Percentiles rank a stretch among this genome's conserved stretches.
Evolutionary conservation across 179 eudicot species (phyloP).

Genomic region (Gypsophila paniculata): DNA sequence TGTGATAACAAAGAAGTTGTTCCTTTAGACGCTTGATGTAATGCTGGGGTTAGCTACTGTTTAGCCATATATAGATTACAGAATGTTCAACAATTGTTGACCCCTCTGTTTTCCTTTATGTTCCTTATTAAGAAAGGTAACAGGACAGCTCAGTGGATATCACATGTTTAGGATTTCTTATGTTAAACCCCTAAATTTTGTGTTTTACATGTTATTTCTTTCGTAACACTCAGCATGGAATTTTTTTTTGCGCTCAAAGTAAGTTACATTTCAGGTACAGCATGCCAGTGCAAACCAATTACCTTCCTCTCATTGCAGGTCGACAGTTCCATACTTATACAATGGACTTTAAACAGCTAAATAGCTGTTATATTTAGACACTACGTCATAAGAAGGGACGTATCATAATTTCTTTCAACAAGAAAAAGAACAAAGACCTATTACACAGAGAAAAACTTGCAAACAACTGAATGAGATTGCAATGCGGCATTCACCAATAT

Average conservation of each 20-base stretch:
- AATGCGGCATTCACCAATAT: constrained; percentile 1
- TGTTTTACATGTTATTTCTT: too few species aligned
- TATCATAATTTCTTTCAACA: not conserved
- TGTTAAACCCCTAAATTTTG: not conserved
- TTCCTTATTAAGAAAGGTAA: not conserved
- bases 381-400: not conserved
- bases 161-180: not conserved
- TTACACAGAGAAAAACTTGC: not conserved
- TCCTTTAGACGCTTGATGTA: not conserved
- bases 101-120: not conserved
- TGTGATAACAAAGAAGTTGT: not conserved
- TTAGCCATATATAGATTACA: not conserved
- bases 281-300: not conserved
- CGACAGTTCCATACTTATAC: not conserved
- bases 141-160: constrained; percentile 8
- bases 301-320: not conserved
- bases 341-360: not conserved
- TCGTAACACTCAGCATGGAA: not conserved
- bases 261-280: not conserved
- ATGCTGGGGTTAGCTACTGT: not conserved
- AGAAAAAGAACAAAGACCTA: not conserved
- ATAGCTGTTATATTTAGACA: not conserved
- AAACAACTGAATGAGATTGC: not conserved
- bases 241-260: not conserved
- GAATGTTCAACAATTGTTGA: too few species aligned